Evolutionary conservation across 139 green algal species (phyloP).

Genomic region (Volvox reticuliferus): DNA sequence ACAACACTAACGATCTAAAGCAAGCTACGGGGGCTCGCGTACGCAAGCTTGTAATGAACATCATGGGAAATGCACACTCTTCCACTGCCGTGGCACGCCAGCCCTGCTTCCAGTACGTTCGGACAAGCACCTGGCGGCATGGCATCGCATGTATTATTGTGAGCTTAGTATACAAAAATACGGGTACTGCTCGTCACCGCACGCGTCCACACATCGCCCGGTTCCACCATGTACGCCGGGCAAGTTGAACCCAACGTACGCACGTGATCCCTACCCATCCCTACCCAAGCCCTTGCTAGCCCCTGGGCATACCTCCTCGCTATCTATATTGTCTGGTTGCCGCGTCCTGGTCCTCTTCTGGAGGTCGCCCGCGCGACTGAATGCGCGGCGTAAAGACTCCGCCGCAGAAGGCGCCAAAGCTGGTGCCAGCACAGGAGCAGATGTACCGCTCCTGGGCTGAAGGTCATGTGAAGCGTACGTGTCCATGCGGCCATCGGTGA

Average conservation of each 20-base stretch:
- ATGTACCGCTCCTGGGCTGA: neutral
- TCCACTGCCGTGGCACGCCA: too few species aligned
- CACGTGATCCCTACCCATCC: too few species aligned
- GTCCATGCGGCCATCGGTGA: neutral
- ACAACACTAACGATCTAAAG: neutral
- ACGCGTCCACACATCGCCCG: too few species aligned
- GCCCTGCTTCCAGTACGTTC: too few species aligned
- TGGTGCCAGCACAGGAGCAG: neutral
- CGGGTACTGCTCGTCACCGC: too few species aligned
- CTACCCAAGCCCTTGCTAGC: too few species aligned
- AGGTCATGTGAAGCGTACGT: neutral
- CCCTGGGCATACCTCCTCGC: constrained; percentile 20
- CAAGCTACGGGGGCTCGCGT: neutral
- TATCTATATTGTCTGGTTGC: constrained; percentile 17
- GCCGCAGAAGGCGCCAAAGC: neutral
- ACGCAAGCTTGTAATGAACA: neutral
- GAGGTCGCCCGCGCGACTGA: neutral
- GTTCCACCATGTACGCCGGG: too few species aligned
- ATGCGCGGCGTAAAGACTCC: neutral
- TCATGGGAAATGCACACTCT: too few species aligned
- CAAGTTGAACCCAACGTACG: too few species aligned
- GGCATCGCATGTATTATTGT: too few species aligned
- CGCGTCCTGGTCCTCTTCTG: neutral
- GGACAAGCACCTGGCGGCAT: too few species aligned
- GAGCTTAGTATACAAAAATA: too few species aligned